These are phyloP conservation scores for Skeletonema menzelii DNA, from an alignment of 108 stramenopile species.

Conservation along the genomic window DNA sequence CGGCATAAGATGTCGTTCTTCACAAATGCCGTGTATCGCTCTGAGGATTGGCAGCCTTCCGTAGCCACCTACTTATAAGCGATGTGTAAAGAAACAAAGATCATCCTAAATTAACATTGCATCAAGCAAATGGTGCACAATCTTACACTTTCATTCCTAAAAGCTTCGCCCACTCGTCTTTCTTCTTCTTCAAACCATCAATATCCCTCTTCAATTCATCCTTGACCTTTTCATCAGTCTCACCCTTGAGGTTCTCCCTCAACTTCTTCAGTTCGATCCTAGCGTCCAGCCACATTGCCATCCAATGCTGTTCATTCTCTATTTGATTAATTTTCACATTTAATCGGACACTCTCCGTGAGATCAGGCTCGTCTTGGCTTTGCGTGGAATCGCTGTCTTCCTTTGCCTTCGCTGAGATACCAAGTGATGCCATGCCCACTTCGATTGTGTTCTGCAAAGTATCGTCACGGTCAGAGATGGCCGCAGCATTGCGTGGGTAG, in stretches of 20 bases:
- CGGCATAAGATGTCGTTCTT: no score
- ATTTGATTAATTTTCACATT: background rate
- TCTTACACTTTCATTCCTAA: background rate
- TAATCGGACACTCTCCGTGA: no score
- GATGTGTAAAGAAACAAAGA: no score
- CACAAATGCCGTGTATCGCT: no score
- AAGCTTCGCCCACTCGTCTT: slow-evolving; percentile 12
- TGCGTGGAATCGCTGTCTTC: background rate
- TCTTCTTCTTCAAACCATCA: slow-evolving; percentile 14
- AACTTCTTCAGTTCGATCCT: background rate
- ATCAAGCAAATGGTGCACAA: no score
- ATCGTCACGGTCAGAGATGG: background rate
- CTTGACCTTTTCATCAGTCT: slow-evolving; percentile 7
- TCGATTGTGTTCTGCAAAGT: background rate
- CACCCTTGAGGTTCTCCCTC: background rate
- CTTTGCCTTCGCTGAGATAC: background rate
- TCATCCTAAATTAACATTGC: background rate
- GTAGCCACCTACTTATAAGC: no score
- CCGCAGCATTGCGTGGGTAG: background rate
- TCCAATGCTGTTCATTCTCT: slow-evolving; percentile 1
- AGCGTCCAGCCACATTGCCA: slow-evolving; percentile 1
- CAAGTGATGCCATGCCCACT: background rate
- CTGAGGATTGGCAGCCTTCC: no score
- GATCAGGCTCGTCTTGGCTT: no score
- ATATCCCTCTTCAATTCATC: slow-evolving; percentile 8